A percentile compares a stretch with the other conserved stretches of the same genome.
phyloP scores from a whole-genome alignment of 306 rosid species.

The Cucumis cinereus region DNA sequence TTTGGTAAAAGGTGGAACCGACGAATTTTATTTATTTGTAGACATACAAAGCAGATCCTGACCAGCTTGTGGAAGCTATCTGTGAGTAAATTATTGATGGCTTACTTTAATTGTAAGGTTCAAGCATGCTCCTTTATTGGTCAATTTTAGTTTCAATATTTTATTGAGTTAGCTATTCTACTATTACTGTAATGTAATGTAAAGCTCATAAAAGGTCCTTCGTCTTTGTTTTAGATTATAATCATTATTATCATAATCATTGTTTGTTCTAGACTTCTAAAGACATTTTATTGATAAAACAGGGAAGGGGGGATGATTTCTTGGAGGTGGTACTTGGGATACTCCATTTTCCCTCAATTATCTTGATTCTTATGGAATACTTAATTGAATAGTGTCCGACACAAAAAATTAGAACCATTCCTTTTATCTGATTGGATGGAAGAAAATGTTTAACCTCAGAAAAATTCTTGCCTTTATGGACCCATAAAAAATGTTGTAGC shows the following conservation, averaged over 20 bases:
- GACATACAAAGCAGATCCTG: conserved; percentile 38
- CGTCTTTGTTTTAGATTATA: not conserved
- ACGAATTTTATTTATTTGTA: conserved; percentile 62
- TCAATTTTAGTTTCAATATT: not conserved
- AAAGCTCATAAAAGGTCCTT: not conserved
- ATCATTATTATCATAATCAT: not conserved
- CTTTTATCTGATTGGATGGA: not conserved
- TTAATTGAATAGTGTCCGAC: not conserved
- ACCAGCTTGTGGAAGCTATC: conserved; percentile 60
- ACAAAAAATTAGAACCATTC: not conserved
- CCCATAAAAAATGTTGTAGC: not conserved
- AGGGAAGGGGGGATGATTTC: not conserved
- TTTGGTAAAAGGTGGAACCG: conserved; percentile 67
- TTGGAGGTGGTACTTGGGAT: not conserved
- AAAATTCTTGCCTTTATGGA: not conserved
- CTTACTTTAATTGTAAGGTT: not conserved
- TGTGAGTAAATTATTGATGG: conserved; percentile 42
- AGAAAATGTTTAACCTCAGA: not conserved
- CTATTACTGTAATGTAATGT: not conserved
- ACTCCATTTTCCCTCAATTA: not conserved
- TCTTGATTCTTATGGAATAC: no score
- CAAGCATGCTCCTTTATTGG: not conserved
- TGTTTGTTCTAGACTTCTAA: not conserved
- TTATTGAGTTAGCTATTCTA: not conserved
- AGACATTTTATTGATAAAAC: not conserved